Evolutionary conservation across 257 asterid genomes (phyloP).

Genomic region (Jacaranda copaia): DNA sequence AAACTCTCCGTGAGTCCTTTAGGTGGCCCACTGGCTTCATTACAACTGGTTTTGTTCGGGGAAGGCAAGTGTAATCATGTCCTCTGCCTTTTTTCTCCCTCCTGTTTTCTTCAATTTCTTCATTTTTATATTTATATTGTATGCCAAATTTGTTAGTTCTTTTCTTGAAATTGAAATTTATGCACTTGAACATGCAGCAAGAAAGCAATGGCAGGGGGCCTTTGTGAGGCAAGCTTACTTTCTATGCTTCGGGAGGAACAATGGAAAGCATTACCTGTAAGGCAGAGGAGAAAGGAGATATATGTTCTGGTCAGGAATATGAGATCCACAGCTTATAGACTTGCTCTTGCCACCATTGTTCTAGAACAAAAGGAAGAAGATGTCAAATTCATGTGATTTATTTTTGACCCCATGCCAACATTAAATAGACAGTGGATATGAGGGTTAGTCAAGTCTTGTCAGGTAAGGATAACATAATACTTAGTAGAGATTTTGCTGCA

Average conservation of each 20-base stretch:
- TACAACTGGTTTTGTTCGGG: slow-evolving; percentile 84
- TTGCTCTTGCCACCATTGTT: slow-evolving; percentile 82
- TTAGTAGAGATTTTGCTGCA: neutral
- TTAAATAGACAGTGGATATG: slow-evolving; percentile 3
- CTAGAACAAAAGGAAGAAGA: slow-evolving; percentile 80
- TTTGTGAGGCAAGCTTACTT: slow-evolving; percentile 76
- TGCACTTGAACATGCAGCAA: slow-evolving; percentile 60
- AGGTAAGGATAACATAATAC: slow-evolving; percentile 20
- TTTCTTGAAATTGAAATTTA: slow-evolving; percentile 15
- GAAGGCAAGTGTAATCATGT: slow-evolving; percentile 65
- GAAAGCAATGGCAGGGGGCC: slow-evolving; percentile 68
- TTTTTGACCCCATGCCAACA: neutral
- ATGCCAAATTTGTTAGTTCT: neutral
- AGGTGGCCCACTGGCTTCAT: slow-evolving; percentile 87
- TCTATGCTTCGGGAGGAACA: slow-evolving; percentile 75
- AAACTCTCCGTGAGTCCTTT: slow-evolving; percentile 41
- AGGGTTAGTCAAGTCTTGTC: neutral
- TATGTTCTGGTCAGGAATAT: slow-evolving; percentile 87
- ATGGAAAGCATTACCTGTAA: slow-evolving; percentile 57
- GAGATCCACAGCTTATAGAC: slow-evolving; percentile 87
- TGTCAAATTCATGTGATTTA: slow-evolving; percentile 56
- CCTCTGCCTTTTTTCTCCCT: neutral
- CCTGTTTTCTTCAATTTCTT: neutral
- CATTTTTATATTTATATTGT: neutral
- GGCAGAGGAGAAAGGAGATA: slow-evolving; percentile 75